A percentile compares a stretch with the other conserved stretches of the same genome.
phyloP scores from a whole-genome alignment of 2,329 filamentous ascomycete species.

The Monilinia laxa region DNA sequence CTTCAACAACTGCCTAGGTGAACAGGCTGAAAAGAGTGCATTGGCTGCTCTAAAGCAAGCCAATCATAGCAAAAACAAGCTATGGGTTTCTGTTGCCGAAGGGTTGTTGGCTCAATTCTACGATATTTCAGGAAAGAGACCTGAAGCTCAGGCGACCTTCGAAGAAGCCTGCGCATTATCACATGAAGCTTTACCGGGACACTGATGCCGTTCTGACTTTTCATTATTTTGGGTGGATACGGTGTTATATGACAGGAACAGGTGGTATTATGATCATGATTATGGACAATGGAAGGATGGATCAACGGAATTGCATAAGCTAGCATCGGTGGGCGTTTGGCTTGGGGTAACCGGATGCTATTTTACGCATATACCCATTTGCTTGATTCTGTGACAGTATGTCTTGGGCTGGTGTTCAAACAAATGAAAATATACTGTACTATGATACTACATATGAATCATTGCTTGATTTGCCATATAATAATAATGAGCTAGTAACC shows the following conservation, averaged over 20 bases:
- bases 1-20: constrained; percentile 59
- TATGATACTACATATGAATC: background rate
- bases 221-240: background rate
- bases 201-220: constrained; percentile 2
- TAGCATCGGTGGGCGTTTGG: constrained; percentile 21
- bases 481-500: background rate
- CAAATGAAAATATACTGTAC: background rate
- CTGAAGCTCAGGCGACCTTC: constrained; percentile 49
- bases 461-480: background rate
- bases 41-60: constrained; percentile 68
- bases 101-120: constrained; percentile 75
- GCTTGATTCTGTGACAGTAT: constrained; percentile 22
- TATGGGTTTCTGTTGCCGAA: constrained; percentile 80
- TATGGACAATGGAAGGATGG: background rate
- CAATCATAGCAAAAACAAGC: constrained; percentile 64
- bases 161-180: constrained; percentile 44
- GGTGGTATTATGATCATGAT: background rate
- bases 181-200: constrained; percentile 30
- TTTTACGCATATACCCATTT: constrained; percentile 31
- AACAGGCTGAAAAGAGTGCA: constrained; percentile 75
- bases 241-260: constrained; percentile 4
- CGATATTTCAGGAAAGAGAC: constrained; percentile 66
- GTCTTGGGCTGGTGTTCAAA: background rate
- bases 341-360: constrained; percentile 24
- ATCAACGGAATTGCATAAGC: constrained; percentile 8